These are phyloP conservation scores for Sarcodon sp. DNA, from an alignment of 768 basidiomycete species.

Conservation along the genomic window DNA sequence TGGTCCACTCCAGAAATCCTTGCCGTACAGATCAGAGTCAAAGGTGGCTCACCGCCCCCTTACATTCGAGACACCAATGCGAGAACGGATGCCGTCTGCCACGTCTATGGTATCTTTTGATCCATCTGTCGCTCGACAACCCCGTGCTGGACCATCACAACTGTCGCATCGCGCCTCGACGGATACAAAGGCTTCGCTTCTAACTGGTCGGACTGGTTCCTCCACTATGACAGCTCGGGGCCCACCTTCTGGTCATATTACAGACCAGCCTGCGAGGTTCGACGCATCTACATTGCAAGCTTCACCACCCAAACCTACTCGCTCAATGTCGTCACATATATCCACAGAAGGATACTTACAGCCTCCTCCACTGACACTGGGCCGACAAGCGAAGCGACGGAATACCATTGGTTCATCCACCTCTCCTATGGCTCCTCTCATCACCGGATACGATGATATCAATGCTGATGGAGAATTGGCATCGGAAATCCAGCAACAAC, in stretches of 20 bases:
- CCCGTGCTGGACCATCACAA: constrained; percentile 6
- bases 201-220: constrained; percentile 11
- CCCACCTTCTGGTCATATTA: background rate
- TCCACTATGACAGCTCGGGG: constrained; percentile 4
- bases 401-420: constrained; percentile 54
- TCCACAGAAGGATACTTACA: constrained; percentile 38
- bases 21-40: constrained; percentile 10
- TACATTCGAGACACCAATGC: constrained; percentile 22
- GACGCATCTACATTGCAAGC: constrained; percentile 13
- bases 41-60: constrained; percentile 9
- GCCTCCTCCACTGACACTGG: constrained; percentile 23
- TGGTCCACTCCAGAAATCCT: background rate
- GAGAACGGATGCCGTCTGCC: constrained; percentile 16
- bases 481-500: constrained; percentile 78
- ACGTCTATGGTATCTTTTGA: constrained; percentile 16
- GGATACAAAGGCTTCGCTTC: constrained; percentile 30
- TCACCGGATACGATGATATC: constrained; percentile 19
- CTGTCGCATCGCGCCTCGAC: constrained; percentile 34
- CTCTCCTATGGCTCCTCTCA: constrained; percentile 5
- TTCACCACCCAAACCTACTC: background rate
- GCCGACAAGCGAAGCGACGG: constrained; percentile 38
- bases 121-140: constrained; percentile 10
- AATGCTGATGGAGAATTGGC: constrained; percentile 45
- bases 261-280: constrained; percentile 4
- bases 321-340: constrained; percentile 11